phyloP scores from a whole-genome alignment of 164 flowering plant genomes.

The Sedum album region DNA sequence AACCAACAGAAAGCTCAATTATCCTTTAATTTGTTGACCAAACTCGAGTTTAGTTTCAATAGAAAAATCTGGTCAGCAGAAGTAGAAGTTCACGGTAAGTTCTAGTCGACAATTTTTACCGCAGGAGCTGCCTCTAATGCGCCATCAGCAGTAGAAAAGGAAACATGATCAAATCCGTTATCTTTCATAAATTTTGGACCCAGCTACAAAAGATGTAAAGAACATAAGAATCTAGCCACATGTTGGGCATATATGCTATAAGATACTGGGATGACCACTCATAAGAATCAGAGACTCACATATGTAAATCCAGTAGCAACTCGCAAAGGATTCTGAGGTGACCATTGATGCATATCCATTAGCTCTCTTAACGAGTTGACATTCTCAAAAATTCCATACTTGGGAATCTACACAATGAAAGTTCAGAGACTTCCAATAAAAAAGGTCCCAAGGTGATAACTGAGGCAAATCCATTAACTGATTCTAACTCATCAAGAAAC shows the following conservation, averaged over 20 bases:
- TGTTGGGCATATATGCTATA: neutral
- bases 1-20: neutral
- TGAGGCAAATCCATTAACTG: no score
- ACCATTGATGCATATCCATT: slow-evolving; percentile 96
- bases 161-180: slow-evolving; percentile 68
- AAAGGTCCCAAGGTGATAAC: no score
- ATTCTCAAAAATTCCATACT: slow-evolving; percentile 92
- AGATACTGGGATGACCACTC: neutral
- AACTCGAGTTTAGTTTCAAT: neutral
- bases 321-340: slow-evolving; percentile 78
- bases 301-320: slow-evolving; percentile 89
- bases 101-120: slow-evolving; percentile 32
- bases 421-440: neutral
- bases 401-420: slow-evolving; percentile 60
- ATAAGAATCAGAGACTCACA: slow-evolving; percentile 21
- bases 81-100: neutral
- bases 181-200: slow-evolving; percentile 85
- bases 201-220: slow-evolving; percentile 34
- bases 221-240: neutral
- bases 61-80: neutral
- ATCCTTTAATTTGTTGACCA: neutral
- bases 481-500: neutral
- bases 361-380: slow-evolving; percentile 73
- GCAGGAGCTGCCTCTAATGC: slow-evolving; percentile 98
- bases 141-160: slow-evolving; percentile 94